Base-by-base conservation (phyloP, 768 basidiomycete genomes). In the Cyclocybe aegerita region DNA sequence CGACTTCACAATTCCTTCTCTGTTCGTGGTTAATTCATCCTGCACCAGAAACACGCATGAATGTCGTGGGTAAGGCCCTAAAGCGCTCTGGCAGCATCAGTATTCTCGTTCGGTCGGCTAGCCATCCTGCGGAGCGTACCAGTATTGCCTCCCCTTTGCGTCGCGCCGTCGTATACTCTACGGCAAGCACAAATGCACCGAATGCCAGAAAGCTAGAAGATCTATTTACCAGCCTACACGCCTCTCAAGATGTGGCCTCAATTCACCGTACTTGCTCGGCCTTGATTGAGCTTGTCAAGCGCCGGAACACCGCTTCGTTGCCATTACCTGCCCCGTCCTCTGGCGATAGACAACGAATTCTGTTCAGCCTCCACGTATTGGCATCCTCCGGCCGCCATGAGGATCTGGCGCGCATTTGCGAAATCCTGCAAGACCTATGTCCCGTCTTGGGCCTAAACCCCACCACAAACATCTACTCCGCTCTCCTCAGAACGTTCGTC, bases 351-450 rank as follows among this genome's bases (percentile, higher is more conserved):
- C 58, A 65, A 12, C 65, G 80, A 33, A 61, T 79, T 12, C 45
- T 73, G 43, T 64, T 49, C 15, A 65, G 76, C 6, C 65, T 87
- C 1, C 65, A 71, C 50, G 60, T 70, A 11, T 71, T 87, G 41
- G 80, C 78, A 12, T 56, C 65, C 12, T 84, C 84, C 1, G 83
- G 74, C 3, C 69, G 77, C 14, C 73, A 74, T 7, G 64, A 73
- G 15, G 84, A 88, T 54, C 59, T 84, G n/a, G 71, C 70, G 46
- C 70, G 81, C 51, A 74, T 86, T 44, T 70, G 78, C 43, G 71
- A 74, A 43, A 73, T 86, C 33, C 74, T 86, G 12, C 54, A 56
- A 12, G 79, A 82, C 59, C 67, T 83, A 62, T 69, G 68, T 39
- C 63, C 66, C 38, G 59, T 80, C 3, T 79, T 85, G 37, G 74